Percentiles rank a stretch among this genome's conserved stretches.
These are phyloP conservation scores for Terana coerulea DNA, from an alignment of 768 basidiomycete genomes.

Conservation along the genomic window DNA sequence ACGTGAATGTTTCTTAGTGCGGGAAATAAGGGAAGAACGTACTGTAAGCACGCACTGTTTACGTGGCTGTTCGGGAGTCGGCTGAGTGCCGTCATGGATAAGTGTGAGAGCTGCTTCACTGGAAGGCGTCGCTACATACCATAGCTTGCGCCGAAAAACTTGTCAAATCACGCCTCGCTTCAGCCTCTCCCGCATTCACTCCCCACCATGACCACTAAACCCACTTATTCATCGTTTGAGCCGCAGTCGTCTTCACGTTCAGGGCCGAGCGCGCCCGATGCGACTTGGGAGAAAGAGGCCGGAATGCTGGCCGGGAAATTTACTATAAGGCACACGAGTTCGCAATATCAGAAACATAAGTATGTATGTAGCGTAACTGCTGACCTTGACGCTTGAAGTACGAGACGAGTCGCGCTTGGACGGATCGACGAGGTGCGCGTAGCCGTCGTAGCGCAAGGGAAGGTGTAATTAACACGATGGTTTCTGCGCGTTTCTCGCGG, in stretches of 20 bases:
- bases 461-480: no score
- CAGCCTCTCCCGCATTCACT: conserved; percentile 41
- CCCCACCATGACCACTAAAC: conserved; percentile 19
- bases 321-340: not conserved
- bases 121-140: conserved; percentile 79
- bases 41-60: conserved; percentile 75
- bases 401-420: not conserved
- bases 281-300: conserved; percentile 7
- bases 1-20: no score
- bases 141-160: conserved; percentile 78
- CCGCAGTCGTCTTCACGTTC: conserved; percentile 10
- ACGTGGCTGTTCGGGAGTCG: conserved; percentile 53
- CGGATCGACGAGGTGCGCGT: not conserved
- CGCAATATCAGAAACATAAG: not conserved
- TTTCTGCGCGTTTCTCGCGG: no score
- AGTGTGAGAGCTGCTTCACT: conserved; percentile 41
- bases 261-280: conserved; percentile 6
- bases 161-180: conserved; percentile 48
- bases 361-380: not conserved
- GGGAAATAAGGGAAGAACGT: conserved; percentile 19
- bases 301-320: conserved; percentile 8
- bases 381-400: not conserved
- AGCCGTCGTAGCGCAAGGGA: no score
- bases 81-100: not conserved
- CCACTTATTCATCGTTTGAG: not conserved